Evolutionary conservation across 2,329 filamentous ascomycete species (phyloP).

Genomic region (Ophiostoma piceae): DNA sequence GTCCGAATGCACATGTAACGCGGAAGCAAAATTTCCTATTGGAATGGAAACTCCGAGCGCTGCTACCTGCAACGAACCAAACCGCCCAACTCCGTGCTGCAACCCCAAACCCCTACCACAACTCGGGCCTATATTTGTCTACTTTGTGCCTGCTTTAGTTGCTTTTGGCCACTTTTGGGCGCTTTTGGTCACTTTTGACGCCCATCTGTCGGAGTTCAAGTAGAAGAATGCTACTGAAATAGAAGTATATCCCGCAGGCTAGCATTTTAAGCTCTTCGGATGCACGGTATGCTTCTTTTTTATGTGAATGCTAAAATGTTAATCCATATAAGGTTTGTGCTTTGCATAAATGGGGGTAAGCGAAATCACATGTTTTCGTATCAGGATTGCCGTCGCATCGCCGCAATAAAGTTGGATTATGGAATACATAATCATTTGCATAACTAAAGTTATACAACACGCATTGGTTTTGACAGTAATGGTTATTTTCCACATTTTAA

Average conservation of each 20-base stretch:
- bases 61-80: background rate
- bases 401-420: no score
- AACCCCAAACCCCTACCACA: background rate
- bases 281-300: background rate
- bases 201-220: background rate
- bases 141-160: background rate
- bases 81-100: background rate
- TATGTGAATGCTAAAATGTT: background rate
- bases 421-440: no score
- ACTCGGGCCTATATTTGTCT: background rate
- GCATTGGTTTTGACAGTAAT: no score
- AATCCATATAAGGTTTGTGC: background rate
- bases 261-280: constrained; percentile 2
- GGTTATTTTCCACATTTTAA: background rate
- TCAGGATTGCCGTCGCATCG: no score
- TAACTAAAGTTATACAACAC: no score
- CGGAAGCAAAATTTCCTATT: background rate
- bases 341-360: background rate
- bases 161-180: no score
- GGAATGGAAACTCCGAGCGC: background rate
- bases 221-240: background rate
- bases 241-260: background rate
- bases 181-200: background rate
- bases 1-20: background rate
- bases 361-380: background rate